These are phyloP conservation scores for Globisporangium sylvaticum DNA, from an alignment of 352 stramenopile species.

Conservation along the genomic window DNA sequence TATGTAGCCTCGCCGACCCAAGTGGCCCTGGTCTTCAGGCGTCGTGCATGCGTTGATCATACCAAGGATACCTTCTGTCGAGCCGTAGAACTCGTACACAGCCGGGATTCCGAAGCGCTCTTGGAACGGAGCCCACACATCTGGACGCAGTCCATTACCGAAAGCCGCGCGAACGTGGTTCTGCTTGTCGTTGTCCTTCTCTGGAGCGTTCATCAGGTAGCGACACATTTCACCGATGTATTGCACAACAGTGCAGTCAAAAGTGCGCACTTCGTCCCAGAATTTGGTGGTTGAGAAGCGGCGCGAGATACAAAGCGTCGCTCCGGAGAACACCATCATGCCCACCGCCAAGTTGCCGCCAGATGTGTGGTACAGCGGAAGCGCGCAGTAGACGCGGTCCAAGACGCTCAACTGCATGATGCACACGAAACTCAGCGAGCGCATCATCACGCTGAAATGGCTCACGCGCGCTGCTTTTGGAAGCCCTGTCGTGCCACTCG, in stretches of 20 bases:
- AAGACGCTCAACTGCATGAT: slow-evolving; percentile 44
- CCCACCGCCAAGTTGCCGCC: slow-evolving; percentile 75
- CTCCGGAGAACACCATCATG: slow-evolving; percentile 75
- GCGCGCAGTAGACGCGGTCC: slow-evolving; percentile 74
- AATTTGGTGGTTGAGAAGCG: slow-evolving; percentile 76
- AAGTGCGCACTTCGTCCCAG: slow-evolving; percentile 66
- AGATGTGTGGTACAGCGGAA: slow-evolving; percentile 85
- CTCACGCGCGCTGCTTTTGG: slow-evolving; percentile 77
- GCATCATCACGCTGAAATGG: slow-evolving; percentile 69
- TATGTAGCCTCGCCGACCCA: slow-evolving; percentile 59
- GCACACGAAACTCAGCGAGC: slow-evolving; percentile 47
- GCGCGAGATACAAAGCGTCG: slow-evolving; percentile 68
- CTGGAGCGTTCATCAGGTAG: slow-evolving; percentile 70
- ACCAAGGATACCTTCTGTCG: slow-evolving; percentile 84
- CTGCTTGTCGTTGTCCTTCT: slow-evolving; percentile 46
- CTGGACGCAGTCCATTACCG: slow-evolving; percentile 87
- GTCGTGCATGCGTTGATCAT: slow-evolving; percentile 78
- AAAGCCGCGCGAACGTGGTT: slow-evolving; percentile 81
- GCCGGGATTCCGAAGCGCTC: slow-evolving; percentile 78
- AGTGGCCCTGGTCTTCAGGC: slow-evolving; percentile 51
- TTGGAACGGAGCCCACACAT: slow-evolving; percentile 88
- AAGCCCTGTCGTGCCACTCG: slow-evolving; percentile 77
- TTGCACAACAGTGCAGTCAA: slow-evolving; percentile 78
- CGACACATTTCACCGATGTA: slow-evolving; percentile 91
- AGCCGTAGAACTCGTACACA: slow-evolving; percentile 92